Percentiles rank a stretch among this genome's conserved stretches.
Evolutionary conservation across 2,329 filamentous ascomycete genomes (phyloP).

Genomic region (Proliferodiscus dingleyae): DNA sequence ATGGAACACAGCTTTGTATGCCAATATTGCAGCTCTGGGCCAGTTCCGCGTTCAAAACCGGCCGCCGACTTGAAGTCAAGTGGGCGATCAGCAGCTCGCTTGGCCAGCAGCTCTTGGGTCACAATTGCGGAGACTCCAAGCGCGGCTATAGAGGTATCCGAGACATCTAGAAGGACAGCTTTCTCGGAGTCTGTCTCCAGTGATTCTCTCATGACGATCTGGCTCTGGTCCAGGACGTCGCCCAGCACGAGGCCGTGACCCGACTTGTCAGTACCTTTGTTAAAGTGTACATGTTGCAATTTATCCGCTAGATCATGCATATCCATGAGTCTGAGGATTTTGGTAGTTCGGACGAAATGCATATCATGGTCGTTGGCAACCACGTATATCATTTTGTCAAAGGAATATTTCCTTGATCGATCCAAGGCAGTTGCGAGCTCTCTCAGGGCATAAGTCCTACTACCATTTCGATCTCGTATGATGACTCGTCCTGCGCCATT

Average conservation of each 20-base stretch:
- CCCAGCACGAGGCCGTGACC: constrained; percentile 6
- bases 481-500: constrained; percentile 63
- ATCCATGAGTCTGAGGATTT: constrained; percentile 30
- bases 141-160: background rate
- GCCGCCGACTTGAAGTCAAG: constrained; percentile 63
- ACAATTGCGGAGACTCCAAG: constrained; percentile 33
- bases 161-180: constrained; percentile 1
- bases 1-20: constrained; percentile 52
- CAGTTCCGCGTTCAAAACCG: constrained; percentile 61
- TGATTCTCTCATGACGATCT: constrained; percentile 5
- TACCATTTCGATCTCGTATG: constrained; percentile 62
- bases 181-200: constrained; percentile 7
- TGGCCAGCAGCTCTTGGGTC: constrained; percentile 60
- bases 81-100: constrained; percentile 61
- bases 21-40: constrained; percentile 61
- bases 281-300: constrained; percentile 12
- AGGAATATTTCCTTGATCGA: constrained; percentile 55
- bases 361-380: constrained; percentile 37
- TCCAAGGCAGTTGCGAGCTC: constrained; percentile 64
- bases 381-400: constrained; percentile 66
- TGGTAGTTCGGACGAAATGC: constrained; percentile 37
- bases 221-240: constrained; percentile 9
- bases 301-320: constrained; percentile 9
- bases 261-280: constrained; percentile 2
- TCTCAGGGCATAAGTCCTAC: constrained; percentile 62